Conservation (phyloP, 495 filamentous ascomycete species). For the Aspergillus hancockii region DNA sequence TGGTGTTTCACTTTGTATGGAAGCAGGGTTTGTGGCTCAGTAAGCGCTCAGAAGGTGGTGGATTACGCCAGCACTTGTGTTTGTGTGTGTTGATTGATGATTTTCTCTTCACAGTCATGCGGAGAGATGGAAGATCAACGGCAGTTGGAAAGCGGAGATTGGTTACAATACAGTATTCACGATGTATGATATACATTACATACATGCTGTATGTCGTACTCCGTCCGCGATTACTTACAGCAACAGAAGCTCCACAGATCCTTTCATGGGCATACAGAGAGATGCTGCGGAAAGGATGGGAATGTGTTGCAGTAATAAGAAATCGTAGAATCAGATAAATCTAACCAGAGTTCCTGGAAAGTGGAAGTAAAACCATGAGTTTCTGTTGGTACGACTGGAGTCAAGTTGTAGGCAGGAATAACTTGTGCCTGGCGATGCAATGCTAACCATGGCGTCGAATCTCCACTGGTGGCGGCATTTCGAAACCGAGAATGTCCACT, state of each 20-base stretch:
- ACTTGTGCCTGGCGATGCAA: constrained; percentile 12
- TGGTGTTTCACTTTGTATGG: neutral
- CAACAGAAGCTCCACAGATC: neutral
- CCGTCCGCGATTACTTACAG: neutral
- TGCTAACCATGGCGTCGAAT: neutral
- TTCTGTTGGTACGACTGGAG: neutral
- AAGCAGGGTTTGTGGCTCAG: neutral
- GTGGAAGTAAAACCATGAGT: neutral
- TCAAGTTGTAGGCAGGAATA: neutral
- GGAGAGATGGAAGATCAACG: constrained; percentile 20
- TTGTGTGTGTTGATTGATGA: neutral
- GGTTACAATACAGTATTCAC: constrained; percentile 15
- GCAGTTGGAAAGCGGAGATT: constrained; percentile 16
- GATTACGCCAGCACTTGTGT: neutral
- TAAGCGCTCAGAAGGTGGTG: neutral
- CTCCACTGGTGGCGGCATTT: constrained; percentile 12
- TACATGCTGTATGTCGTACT: neutral
- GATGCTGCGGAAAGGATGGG: neutral
- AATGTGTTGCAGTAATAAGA: neutral
- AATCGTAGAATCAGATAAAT: neutral
- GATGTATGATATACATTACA: constrained; percentile 5
- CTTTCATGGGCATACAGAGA: neutral
- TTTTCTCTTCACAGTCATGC: neutral
- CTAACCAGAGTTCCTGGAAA: neutral
- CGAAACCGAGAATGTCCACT: constrained; percentile 1